Conservation (phyloP, 2,329 filamentous ascomycete species). For the Alternaria brassicicola region DNA sequence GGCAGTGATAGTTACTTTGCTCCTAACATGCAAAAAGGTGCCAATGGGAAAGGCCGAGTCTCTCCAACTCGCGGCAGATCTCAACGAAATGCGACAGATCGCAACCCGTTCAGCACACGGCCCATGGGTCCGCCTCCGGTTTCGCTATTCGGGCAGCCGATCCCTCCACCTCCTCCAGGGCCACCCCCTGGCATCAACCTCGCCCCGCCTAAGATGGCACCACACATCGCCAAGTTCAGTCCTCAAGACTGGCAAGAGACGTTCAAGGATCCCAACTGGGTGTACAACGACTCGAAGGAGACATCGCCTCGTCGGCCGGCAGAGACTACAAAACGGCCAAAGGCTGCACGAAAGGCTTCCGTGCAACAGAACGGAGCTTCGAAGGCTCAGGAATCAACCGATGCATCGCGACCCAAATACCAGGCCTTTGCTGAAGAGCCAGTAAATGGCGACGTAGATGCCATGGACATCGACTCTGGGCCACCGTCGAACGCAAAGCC, state of each 20-base stretch:
- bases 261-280: slow-evolving; percentile 53
- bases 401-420: slow-evolving; percentile 35
- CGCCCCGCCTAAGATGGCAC: slow-evolving; percentile 25
- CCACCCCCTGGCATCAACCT: slow-evolving; percentile 35
- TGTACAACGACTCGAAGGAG: slow-evolving; percentile 36
- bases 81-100: slow-evolving; percentile 31
- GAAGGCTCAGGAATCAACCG: slow-evolving; percentile 39
- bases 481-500: slow-evolving; percentile 31
- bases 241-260: slow-evolving; percentile 52
- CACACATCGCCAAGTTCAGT: slow-evolving; percentile 49
- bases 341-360: slow-evolving; percentile 38
- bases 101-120: slow-evolving; percentile 19
- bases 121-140: slow-evolving; percentile 30
- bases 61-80: slow-evolving; percentile 43
- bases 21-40: slow-evolving; percentile 35
- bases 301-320: slow-evolving; percentile 41
- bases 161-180: slow-evolving; percentile 40
- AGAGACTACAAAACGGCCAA: slow-evolving; percentile 34
- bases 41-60: slow-evolving; percentile 31
- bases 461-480: slow-evolving; percentile 57
- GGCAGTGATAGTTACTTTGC: slow-evolving; percentile 53
- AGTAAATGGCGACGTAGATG: slow-evolving; percentile 42
- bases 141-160: slow-evolving; percentile 30
- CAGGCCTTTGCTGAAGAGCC: slow-evolving; percentile 42
- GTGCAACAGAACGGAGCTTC: slow-evolving; percentile 37